Percentiles rank a stretch among this genome's conserved stretches.
Evolutionary conservation across 2,329 filamentous ascomycete species (phyloP).

Genomic region (Cladosporium colombiae): DNA sequence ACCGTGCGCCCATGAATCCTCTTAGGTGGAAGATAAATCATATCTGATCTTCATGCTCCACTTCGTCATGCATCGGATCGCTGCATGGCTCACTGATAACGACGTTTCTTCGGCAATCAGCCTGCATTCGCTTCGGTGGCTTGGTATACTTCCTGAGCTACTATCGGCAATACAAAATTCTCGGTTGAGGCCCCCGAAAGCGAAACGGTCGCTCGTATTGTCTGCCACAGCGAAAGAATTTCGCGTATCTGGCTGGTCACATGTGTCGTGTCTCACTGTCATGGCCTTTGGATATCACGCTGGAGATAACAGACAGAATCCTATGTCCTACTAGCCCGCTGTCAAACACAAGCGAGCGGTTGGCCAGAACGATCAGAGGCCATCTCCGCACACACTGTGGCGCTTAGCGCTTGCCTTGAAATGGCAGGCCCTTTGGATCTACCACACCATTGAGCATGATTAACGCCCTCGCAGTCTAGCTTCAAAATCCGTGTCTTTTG

Average conservation of each 20-base stretch:
- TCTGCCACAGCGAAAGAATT: neutral
- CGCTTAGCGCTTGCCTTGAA: slow-evolving; percentile 9
- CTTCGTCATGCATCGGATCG: neutral
- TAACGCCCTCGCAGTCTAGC: neutral
- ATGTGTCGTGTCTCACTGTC: neutral
- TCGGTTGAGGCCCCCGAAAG: neutral
- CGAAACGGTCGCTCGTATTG: neutral
- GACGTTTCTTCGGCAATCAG: neutral
- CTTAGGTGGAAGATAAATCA: neutral
- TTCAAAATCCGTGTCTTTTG: too few relatives aligned
- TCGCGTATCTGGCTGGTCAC: neutral
- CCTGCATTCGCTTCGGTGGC: neutral
- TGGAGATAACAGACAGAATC: neutral
- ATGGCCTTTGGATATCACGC: neutral
- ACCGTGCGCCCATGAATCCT: too few relatives aligned
- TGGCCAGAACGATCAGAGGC: neutral
- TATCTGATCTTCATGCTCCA: neutral
- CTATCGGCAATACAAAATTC: neutral
- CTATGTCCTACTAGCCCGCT: neutral
- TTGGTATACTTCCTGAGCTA: neutral
- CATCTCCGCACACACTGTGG: neutral
- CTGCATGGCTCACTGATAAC: neutral
- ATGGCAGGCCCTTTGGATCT: neutral
- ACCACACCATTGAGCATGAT: slow-evolving; percentile 1
- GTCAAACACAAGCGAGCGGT: neutral